phyloP scores from a whole-genome alignment of 805 yeast genomes.

The Dipodascus albidus region DNA sequence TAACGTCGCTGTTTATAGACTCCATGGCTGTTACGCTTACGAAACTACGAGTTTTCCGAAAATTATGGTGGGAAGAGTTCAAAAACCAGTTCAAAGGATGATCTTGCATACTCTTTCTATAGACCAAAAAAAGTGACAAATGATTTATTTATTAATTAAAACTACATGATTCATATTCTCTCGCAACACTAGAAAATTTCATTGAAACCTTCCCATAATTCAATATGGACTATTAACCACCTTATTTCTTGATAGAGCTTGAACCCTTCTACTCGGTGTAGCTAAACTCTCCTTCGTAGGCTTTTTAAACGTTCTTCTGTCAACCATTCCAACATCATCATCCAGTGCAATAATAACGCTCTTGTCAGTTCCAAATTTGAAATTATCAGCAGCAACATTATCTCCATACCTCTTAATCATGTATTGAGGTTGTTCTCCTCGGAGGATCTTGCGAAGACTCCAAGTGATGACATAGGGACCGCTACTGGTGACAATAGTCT shows the following conservation, averaged over 20 bases:
- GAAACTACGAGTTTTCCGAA: conserved; percentile 11
- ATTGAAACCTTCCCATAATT: no score
- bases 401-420: conserved; percentile 50
- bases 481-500: conserved; percentile 61
- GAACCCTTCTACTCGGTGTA: conserved; percentile 15
- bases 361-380: conserved; percentile 60
- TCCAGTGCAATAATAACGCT: conserved; percentile 63
- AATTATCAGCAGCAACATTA: conserved; percentile 63
- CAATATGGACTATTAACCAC: conserved; percentile 17
- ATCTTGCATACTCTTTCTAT: no score
- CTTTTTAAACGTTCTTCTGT: conserved; percentile 43
- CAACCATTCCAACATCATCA: conserved; percentile 66
- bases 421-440: conserved; percentile 45
- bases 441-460: conserved; percentile 52
- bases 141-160: no score
- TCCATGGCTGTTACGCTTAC: conserved; percentile 3
- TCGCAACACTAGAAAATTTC: no score
- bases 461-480: conserved; percentile 80
- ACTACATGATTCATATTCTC: no score
- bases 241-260: conserved; percentile 14
- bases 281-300: conserved; percentile 42
- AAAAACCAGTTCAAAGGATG: conserved; percentile 10
- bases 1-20: conserved; percentile 6
- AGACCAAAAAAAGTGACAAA: no score
- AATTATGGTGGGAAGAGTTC: conserved; percentile 14